These are phyloP conservation scores for Lasiodiplodia gonubiensis DNA, from an alignment of 2,329 filamentous ascomycete genomes.

Conservation along the genomic window DNA sequence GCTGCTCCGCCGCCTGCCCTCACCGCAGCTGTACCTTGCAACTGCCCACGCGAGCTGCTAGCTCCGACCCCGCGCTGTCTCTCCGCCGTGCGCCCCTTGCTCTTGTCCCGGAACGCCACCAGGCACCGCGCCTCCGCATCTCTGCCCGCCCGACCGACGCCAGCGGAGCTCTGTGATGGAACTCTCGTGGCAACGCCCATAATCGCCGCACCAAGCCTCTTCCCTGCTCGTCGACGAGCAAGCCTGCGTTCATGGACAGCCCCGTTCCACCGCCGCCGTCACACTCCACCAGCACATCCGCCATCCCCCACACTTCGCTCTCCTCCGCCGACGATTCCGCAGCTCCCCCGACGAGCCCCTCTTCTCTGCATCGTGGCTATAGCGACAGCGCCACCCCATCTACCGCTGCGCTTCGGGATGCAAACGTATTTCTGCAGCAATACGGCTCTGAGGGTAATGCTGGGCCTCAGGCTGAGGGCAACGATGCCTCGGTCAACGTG, in stretches of 20 bases:
- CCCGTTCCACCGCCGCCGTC: slow-evolving; percentile 1
- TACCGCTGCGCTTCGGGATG: not conserved
- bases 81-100: not conserved
- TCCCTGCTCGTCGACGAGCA: slow-evolving; percentile 10
- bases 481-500: not conserved
- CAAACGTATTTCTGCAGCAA: not conserved
- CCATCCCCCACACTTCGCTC: slow-evolving; percentile 13
- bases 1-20: slow-evolving; percentile 12
- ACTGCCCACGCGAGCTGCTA: slow-evolving; percentile 1
- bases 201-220: not conserved
- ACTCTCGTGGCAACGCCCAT: slow-evolving; percentile 9
- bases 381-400: slow-evolving; percentile 8
- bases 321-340: slow-evolving; percentile 4
- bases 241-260: slow-evolving; percentile 21
- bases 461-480: not conserved
- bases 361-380: slow-evolving; percentile 19
- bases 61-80: not conserved
- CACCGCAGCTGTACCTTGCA: slow-evolving; percentile 17
- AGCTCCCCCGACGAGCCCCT: slow-evolving; percentile 4
- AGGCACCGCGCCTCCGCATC: not conserved
- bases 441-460: slow-evolving; percentile 12
- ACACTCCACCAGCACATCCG: slow-evolving; percentile 9
- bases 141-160: slow-evolving; percentile 7
- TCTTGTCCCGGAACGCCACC: not conserved
- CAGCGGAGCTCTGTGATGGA: slow-evolving; percentile 16